Percentiles rank a stretch among this genome's conserved stretches.
Conservation (phyloP, 257 asterid genomes). For the Verbena officinalis region DNA sequence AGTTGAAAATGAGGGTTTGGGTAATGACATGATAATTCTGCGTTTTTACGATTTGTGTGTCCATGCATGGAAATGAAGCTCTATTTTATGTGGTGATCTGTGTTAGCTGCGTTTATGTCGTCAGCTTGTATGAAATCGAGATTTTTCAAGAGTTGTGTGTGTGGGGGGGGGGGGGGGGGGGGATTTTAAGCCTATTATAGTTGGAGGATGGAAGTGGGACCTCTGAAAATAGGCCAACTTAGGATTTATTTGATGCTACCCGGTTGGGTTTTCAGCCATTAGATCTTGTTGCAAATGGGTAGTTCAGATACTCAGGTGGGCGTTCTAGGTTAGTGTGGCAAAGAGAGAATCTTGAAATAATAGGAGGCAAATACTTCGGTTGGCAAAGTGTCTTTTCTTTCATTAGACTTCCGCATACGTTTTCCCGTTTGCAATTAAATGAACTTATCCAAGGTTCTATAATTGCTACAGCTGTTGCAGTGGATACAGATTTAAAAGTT, state of each 20-base stretch:
- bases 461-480: too few relatives aligned
- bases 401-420: too few relatives aligned
- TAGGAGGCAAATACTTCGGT: background rate
- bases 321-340: slow-evolving; percentile 36
- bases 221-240: slow-evolving; percentile 49
- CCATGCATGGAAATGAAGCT: slow-evolving; percentile 45
- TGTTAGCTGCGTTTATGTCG: slow-evolving; percentile 26
- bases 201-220: slow-evolving; percentile 54
- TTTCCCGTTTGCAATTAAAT: too few relatives aligned
- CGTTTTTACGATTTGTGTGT: background rate
- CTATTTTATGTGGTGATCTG: slow-evolving; percentile 28
- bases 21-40: slow-evolving; percentile 35
- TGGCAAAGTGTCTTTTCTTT: too few relatives aligned
- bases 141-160: background rate
- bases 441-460: too few relatives aligned
- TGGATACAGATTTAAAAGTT: too few relatives aligned
- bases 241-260: background rate
- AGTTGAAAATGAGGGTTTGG: slow-evolving; percentile 51
- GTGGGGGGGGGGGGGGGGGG: too few relatives aligned
- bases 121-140: slow-evolving; percentile 24
- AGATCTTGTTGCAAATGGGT: slow-evolving; percentile 44
- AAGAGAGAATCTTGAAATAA: slow-evolving; percentile 43
- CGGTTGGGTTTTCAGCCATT: too few relatives aligned
- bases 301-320: slow-evolving; percentile 30
- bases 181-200: slow-evolving; percentile 29